phyloP scores from a whole-genome alignment of 305 asterid species.

The Withania somnifera region DNA sequence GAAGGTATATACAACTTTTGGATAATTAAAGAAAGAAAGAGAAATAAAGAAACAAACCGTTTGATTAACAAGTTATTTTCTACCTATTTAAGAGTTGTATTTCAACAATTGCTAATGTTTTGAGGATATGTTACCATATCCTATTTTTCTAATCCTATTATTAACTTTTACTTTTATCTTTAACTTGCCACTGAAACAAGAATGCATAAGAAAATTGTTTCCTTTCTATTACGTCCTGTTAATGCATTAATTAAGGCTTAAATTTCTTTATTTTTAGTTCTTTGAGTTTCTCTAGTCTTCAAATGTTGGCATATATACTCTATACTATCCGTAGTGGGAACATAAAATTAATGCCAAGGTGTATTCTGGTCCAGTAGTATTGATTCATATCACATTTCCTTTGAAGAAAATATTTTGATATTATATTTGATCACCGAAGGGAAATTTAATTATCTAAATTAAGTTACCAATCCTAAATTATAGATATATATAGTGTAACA shows the following conservation, averaged over 20 bases:
- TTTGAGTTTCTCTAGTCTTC: neutral
- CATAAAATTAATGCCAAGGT: no score
- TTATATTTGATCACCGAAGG: no score
- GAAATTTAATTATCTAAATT: no score
- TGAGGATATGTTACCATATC: neutral
- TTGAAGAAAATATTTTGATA: no score
- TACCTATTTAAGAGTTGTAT: neutral
- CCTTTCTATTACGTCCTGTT: neutral
- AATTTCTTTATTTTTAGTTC: neutral
- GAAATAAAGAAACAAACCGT: neutral
- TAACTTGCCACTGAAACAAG: neutral
- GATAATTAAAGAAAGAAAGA: neutral
- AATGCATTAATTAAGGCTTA: neutral
- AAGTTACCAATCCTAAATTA: no score
- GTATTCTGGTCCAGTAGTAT: no score
- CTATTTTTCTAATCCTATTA: neutral
- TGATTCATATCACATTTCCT: no score
- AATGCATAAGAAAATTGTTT: neutral
- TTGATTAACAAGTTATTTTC: neutral
- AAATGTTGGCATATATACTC: neutral
- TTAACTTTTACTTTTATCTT: neutral
- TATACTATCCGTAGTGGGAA: neutral
- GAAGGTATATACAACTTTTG: neutral
- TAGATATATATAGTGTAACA: no score
- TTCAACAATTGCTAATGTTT: neutral